Evolutionary conservation across 2,329 filamentous ascomycete genomes (phyloP), one percentile per base, ranked within the genome.

Genomic region (Fusarium torulosum): DNA sequence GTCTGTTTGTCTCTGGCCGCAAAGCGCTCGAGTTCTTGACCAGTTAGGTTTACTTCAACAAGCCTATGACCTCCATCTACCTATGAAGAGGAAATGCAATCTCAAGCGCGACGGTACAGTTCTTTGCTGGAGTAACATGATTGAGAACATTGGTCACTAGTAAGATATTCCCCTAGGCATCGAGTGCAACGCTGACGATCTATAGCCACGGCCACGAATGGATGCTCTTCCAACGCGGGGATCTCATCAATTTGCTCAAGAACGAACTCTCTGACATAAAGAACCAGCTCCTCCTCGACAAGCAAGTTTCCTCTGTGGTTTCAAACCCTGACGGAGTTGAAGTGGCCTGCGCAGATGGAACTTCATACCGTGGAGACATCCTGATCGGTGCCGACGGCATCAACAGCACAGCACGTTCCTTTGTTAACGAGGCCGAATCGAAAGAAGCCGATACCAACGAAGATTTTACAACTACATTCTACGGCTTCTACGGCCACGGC

Each of bases 331-430:
- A 58, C 4, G 51, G 51, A 0, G 64, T 72, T 3, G 46, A 57
- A 6, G 69, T 72, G 2, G 45, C 54, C 6, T 72, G 69, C 3
- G 46, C 58, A 13, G 69, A 72, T 13, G 66, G 66, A 0, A 68
- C 19, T 17, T 11, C 20, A 0, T 60, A 66, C 11, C 38, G 38
- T 2, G 69, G 49, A 1, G 66, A 69, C 13, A 66, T 72, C 4
- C 31, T 72, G 0, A 51, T 72, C 29, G 69, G 69, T 1, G 47
- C 63, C 10, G 69, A 72, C 40, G 69, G 69, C 5, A 59, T 70
- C 6, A 50, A 72, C 31, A 72, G 69, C 47, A 53, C 29, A 7
- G 49, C 55, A 0, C 58, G 69, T 7, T 40, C 44, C 0, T 66
- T 42, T 4, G 60, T 69, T 1, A 46, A 63, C 19, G 50, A 46